Percentiles rank a stretch among this genome's conserved stretches.
phyloP scores from a whole-genome alignment of 1,139 yeast genomes.

The Debaryomycetaceae sp. region DNA sequence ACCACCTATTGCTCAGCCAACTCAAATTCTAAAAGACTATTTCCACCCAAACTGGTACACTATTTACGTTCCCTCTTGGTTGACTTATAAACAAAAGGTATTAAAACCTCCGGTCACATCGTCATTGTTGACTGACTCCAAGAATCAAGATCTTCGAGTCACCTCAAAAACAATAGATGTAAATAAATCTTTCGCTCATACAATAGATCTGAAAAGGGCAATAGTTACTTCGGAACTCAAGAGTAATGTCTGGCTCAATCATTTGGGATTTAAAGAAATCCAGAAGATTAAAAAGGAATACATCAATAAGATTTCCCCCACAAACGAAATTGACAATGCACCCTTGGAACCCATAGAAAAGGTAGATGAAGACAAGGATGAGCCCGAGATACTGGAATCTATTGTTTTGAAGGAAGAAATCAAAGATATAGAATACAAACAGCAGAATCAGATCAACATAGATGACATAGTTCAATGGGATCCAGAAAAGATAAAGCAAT shows the following conservation, averaged over 20 bases:
- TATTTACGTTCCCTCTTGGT: slow-evolving; percentile 79
- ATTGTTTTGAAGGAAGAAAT: slow-evolving; percentile 4
- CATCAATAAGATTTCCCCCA: slow-evolving; percentile 4
- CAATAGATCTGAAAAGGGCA: slow-evolving; percentile 64
- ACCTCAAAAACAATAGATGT: slow-evolving; percentile 12
- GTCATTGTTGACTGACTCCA: slow-evolving; percentile 15
- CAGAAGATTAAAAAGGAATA: slow-evolving; percentile 31
- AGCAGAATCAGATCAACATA: slow-evolving; percentile 22
- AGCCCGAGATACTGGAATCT: slow-evolving; percentile 1
- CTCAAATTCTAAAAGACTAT: slow-evolving; percentile 66
- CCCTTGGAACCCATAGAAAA: slow-evolving; percentile 2
- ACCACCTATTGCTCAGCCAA: slow-evolving; percentile 57
- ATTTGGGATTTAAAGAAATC: slow-evolving; percentile 56
- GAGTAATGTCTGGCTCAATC: slow-evolving; percentile 75
- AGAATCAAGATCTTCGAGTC: slow-evolving; percentile 14
- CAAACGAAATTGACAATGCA: slow-evolving; percentile 5
- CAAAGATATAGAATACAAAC: slow-evolving; percentile 8
- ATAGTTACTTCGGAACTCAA: slow-evolving; percentile 63
- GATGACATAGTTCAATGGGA: slow-evolving; percentile 36
- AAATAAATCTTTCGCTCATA: slow-evolving; percentile 75
- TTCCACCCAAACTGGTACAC: slow-evolving; percentile 88
- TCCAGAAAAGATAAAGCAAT: slow-evolving; percentile 26
- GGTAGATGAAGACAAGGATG: slow-evolving; percentile 4
- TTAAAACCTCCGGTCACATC: slow-evolving; percentile 25
- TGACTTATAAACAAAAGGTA: slow-evolving; percentile 46